These are phyloP conservation scores for Nidularia pulvinata DNA, from an alignment of 768 basidiomycete genomes.

Conservation along the genomic window DNA sequence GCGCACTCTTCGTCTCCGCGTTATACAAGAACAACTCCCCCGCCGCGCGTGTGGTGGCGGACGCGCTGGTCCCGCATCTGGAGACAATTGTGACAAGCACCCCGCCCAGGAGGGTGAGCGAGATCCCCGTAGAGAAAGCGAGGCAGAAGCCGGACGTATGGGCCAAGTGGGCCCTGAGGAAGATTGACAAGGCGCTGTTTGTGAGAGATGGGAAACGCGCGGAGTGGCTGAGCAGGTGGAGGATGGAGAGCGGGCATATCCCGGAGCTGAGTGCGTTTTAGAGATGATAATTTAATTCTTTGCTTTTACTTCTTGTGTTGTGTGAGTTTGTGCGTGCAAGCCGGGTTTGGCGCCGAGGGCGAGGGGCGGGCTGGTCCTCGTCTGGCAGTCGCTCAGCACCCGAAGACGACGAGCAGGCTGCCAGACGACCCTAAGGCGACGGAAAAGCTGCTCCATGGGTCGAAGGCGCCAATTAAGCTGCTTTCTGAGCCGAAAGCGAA, in stretches of 20 bases:
- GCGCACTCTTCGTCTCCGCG: constrained; percentile 54
- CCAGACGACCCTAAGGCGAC: no score
- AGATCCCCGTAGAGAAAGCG: constrained; percentile 3
- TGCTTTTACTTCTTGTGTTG: no score
- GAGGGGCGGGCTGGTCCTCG: no score
- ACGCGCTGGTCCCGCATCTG: constrained; percentile 39
- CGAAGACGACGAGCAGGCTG: no score
- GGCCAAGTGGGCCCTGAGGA: constrained; percentile 25
- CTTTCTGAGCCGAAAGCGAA: no score
- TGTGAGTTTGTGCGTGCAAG: no score
- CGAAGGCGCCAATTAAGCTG: no score
- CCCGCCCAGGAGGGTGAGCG: constrained; percentile 5
- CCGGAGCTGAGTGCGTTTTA: background rate
- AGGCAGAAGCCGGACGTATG: constrained; percentile 18
- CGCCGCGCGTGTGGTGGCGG: constrained; percentile 37
- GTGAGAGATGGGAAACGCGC: background rate
- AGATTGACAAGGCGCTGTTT: constrained; percentile 20
- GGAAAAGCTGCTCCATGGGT: no score
- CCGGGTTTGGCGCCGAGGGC: no score
- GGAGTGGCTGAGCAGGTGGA: background rate
- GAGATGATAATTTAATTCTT: no score
- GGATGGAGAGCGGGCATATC: background rate
- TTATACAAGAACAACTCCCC: constrained; percentile 45
- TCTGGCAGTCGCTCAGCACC: no score
- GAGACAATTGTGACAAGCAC: constrained; percentile 18